phyloP scores from a whole-genome alignment of 140 eudicot species.

The Oenanthe javanica region DNA sequence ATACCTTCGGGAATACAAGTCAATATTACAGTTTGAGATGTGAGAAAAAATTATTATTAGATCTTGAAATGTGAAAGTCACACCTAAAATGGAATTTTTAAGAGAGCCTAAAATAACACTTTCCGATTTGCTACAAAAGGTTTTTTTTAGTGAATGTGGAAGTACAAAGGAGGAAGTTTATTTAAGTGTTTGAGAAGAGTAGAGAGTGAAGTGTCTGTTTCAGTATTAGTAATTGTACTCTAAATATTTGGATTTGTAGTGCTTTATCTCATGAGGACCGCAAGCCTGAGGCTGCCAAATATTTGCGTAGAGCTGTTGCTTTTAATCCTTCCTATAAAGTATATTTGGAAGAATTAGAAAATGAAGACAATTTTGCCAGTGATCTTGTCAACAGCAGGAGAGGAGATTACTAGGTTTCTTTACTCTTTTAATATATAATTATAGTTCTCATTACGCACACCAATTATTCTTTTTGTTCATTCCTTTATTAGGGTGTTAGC shows the following conservation, averaged over 20 bases:
- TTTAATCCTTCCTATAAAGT: conserved; percentile 38
- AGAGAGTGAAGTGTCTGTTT: background rate
- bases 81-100: background rate
- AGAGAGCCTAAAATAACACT: background rate
- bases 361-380: conserved; percentile 38
- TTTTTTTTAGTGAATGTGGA: background rate
- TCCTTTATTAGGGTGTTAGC: background rate
- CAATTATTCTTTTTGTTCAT: background rate
- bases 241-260: conserved; percentile 28
- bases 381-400: conserved; percentile 72
- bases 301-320: conserved; percentile 38
- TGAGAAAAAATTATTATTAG: background rate
- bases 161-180: background rate
- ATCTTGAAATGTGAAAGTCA: background rate
- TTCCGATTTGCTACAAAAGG: background rate
- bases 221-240: background rate
- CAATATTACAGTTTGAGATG: background rate
- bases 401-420: conserved; percentile 39
- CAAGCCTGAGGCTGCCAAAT: conserved; percentile 53
- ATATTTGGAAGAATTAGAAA: conserved; percentile 46
- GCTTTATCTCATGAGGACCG: conserved; percentile 48
- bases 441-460: background rate
- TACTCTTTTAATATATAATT: background rate
- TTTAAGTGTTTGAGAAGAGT: background rate
- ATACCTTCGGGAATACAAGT: background rate